These are phyloP conservation scores for Pneumocystis murina DNA, from an alignment of 1,139 yeast species.

Conservation along the genomic window DNA sequence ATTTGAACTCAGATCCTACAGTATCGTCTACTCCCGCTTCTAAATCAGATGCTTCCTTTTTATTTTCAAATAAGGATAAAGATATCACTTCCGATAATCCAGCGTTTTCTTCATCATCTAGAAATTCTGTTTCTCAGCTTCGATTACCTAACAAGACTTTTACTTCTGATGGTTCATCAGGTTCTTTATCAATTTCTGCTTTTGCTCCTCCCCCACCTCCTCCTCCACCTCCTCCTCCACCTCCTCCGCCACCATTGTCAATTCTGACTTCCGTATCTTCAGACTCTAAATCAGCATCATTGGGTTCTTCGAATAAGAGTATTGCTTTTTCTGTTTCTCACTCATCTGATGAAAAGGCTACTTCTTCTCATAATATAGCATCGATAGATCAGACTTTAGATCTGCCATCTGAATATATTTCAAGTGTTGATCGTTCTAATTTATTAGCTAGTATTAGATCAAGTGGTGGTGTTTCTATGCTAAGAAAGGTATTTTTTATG, in stretches of 20 bases:
- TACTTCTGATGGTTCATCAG: conserved; percentile 18
- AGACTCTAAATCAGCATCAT: conserved; percentile 3
- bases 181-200: conserved; percentile 20
- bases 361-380: conserved; percentile 28
- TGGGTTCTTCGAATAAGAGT: conserved; percentile 18
- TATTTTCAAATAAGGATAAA: neutral
- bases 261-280: conserved; percentile 10
- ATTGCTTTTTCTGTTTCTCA: conserved; percentile 25
- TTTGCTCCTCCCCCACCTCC: conserved; percentile 23
- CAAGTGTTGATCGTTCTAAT: conserved; percentile 55
- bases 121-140: neutral
- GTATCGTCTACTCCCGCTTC: conserved; percentile 16
- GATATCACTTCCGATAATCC: neutral
- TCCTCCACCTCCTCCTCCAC: conserved; percentile 20
- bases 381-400: conserved; percentile 27
- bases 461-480: conserved; percentile 54
- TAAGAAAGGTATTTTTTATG: conserved; percentile 38
- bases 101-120: neutral
- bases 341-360: conserved; percentile 19
- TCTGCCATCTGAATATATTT: neutral
- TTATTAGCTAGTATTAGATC: conserved; percentile 73
- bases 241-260: conserved; percentile 17
- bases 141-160: neutral
- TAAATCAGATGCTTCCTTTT: neutral
- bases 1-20: conserved; percentile 3